phyloP scores from a whole-genome alignment of 163 green algal species.

The Scenedesmus sp. region DNA sequence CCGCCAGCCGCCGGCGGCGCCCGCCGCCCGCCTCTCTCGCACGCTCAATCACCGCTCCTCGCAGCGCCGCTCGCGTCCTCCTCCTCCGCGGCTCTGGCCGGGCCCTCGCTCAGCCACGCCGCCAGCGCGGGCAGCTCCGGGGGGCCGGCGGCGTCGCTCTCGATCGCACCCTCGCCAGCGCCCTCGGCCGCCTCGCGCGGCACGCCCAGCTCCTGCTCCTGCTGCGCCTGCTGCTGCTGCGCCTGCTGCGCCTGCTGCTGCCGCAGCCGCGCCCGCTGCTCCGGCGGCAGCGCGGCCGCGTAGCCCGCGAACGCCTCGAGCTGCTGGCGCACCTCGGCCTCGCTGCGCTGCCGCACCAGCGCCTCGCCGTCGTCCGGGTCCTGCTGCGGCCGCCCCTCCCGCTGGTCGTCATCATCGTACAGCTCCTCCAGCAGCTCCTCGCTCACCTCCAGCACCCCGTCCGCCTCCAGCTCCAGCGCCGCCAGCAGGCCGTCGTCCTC shows the following conservation, averaged over 20 bases:
- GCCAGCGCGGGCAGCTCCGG: not conserved
- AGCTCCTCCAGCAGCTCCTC: conserved; percentile 27
- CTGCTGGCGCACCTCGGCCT: conserved; percentile 6
- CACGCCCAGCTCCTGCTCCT: not conserved
- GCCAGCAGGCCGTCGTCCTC: conserved; percentile 2
- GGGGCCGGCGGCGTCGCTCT: conserved; percentile 1
- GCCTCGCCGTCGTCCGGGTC: not conserved
- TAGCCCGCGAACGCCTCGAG: not conserved
- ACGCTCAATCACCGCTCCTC: too few species aligned
- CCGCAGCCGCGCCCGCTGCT: not conserved
- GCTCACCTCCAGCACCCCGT: conserved; percentile 39
- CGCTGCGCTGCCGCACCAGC: conserved; percentile 14
- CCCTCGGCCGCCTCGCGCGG: conserved; percentile 9
- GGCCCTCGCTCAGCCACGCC: conserved; percentile 10
- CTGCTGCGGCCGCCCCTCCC: not conserved
- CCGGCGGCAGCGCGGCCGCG: not conserved
- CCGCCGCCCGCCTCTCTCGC: too few species aligned
- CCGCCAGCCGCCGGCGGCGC: too few species aligned
- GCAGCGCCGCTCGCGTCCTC: too few species aligned
- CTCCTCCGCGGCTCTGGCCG: too few species aligned
- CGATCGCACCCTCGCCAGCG: too few species aligned
- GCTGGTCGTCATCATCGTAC: conserved; percentile 8
- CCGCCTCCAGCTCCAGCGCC: conserved; percentile 18
- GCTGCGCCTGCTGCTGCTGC: not conserved
- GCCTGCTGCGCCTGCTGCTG: conserved; percentile 3